Percentiles rank a stretch among this genome's conserved stretches.
Conservation (phyloP, 352 stramenopile species). For the Paralagenidium karlingii region DNA sequence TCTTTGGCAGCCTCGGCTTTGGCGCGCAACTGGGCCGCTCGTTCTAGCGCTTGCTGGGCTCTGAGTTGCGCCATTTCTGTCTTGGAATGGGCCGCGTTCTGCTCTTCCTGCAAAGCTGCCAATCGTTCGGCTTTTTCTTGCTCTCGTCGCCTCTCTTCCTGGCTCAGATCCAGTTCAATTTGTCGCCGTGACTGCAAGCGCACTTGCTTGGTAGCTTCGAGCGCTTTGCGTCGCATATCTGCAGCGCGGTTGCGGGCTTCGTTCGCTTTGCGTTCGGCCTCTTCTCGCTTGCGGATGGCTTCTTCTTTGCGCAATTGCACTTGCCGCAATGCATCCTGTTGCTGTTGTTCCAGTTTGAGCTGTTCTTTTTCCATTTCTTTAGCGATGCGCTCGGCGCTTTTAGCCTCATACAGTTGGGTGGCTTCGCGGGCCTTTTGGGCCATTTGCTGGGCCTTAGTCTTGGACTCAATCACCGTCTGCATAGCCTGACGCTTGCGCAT, state of each 20-base stretch:
- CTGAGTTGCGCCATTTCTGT: conserved; percentile 34
- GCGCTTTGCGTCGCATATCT: conserved; percentile 39
- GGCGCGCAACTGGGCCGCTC: conserved; percentile 34
- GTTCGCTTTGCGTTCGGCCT: conserved; percentile 49
- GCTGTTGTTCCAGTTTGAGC: conserved; percentile 19
- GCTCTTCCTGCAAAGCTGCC: conserved; percentile 34
- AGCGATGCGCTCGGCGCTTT: conserved; percentile 33
- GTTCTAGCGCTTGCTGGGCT: conserved; percentile 31
- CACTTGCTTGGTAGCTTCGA: conserved; percentile 53
- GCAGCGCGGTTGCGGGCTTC: conserved; percentile 46
- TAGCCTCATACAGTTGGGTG: conserved; percentile 39
- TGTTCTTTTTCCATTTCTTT: conserved; percentile 37
- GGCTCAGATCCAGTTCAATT: conserved; percentile 46
- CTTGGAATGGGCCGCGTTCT: conserved; percentile 19
- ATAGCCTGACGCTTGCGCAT: conserved; percentile 51
- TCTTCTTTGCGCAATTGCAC: conserved; percentile 51
- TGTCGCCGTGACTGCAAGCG: conserved; percentile 44
- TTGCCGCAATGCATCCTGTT: conserved; percentile 23
- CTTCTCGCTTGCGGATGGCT: conserved; percentile 39
- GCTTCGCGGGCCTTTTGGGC: conserved; percentile 46
- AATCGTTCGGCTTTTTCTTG: conserved; percentile 24
- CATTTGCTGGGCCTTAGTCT: conserved; percentile 40
- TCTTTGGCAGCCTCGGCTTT: conserved; percentile 29
- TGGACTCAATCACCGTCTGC: conserved; percentile 65
- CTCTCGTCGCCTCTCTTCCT: conserved; percentile 44